Evolutionary conservation across 2,329 filamentous ascomycete genomes (phyloP), one percentile per base, ranked within the genome.

Genomic region (Truncatella angustata): DNA sequence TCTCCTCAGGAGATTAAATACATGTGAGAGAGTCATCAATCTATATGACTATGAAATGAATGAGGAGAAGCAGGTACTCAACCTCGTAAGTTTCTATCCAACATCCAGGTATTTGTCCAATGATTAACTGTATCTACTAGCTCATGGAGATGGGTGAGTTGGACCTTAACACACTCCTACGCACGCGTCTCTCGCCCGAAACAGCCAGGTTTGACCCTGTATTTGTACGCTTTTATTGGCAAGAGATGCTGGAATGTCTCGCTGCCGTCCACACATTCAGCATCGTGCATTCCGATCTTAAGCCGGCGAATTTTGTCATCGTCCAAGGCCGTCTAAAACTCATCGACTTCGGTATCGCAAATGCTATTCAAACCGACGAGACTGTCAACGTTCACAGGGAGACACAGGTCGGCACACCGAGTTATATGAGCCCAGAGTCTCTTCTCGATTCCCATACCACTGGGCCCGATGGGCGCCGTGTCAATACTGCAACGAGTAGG

Each of bases 161-260:
- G 20, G 94, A 99, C 69, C 81, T 99, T 63, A 89, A 95, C 65
- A 90, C 87, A 51, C 85, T 97, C 50, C 80, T 99, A 58, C 86
- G 85, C 32, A 82, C 86, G 58, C 84, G 86, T 9, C 75, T 90
- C 62, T 90, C 86, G 63, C 81, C 78, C 0, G 87, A 91, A 55
- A 83, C 88, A 50, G 83, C 89, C 35, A 82, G 80, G 54, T 87
- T 99, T 55, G 94, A 99, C 66, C 81, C 90, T 2, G 89, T 88
- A 49, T 97, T 97, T 68, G 91, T 94, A 11, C 88, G 94, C n/a
- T 95, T 90, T 72, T 96, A 96, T 76, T 99, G 94, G 94, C 94
- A 96, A 70, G 94, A 99, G 72, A 99, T 99, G 94, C 85, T 99
- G 16, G 91, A 96, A 69, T 97, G 94, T 66, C 84, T 99, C 5